Percentiles rank a stretch among this genome's conserved stretches.
Conservation (phyloP, 2,329 filamentous ascomycete genomes). For the Alternaria postmessia region DNA sequence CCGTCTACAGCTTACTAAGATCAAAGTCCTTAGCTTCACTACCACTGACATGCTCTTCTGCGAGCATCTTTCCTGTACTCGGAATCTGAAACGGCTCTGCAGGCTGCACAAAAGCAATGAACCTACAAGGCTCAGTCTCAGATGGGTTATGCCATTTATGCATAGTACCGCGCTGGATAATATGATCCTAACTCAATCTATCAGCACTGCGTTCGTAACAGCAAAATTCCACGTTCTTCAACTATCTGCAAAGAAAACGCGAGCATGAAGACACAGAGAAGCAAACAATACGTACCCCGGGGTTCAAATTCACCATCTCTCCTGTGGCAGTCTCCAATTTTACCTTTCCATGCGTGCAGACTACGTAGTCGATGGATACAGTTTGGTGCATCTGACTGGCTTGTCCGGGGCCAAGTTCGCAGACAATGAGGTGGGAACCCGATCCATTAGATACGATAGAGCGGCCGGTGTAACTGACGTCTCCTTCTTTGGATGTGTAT, state of each 20-base stretch:
- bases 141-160: conserved; percentile 31
- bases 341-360: conserved; percentile 28
- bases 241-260: neutral
- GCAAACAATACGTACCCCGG: conserved; percentile 15
- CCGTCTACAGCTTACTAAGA: conserved; percentile 7
- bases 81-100: conserved; percentile 33
- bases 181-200: conserved; percentile 15
- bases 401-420: conserved; percentile 25
- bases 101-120: conserved; percentile 32
- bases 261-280: neutral
- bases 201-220: neutral
- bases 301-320: conserved; percentile 19
- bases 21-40: conserved; percentile 15
- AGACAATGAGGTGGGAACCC: conserved; percentile 15
- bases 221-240: neutral
- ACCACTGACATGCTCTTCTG: conserved; percentile 23
- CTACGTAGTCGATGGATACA: conserved; percentile 28
- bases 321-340: conserved; percentile 30
- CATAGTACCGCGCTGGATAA: conserved; percentile 34
- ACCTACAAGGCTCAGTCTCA: conserved; percentile 29
- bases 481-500: conserved; percentile 35
- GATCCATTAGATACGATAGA: conserved; percentile 23
- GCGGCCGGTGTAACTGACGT: conserved; percentile 15
- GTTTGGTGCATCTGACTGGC: conserved; percentile 28
- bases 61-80: conserved; percentile 28